Evolutionary conservation across 305 asterid genomes (phyloP).

Genomic region (Euphrasia arctica): DNA sequence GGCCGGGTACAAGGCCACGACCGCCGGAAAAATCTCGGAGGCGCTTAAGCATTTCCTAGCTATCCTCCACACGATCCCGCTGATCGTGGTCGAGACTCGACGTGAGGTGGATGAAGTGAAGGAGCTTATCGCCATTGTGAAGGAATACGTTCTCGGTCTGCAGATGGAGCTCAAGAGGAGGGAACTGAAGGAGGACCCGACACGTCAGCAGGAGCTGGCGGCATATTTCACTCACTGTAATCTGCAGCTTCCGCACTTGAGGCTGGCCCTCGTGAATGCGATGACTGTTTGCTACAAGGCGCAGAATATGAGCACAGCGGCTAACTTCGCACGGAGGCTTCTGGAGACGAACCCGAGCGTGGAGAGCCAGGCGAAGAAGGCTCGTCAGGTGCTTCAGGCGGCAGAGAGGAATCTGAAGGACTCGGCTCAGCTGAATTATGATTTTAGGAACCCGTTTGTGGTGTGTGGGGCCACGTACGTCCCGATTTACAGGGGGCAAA

Average conservation of each 20-base stretch:
- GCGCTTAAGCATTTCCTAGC: constrained; percentile 45
- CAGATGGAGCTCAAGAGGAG: constrained; percentile 71
- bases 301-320: constrained; percentile 54
- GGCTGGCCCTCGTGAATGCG: constrained; percentile 64
- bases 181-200: constrained; percentile 49
- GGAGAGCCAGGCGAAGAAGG: constrained; percentile 51
- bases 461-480: constrained; percentile 73
- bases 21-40: constrained; percentile 58
- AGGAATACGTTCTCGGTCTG: constrained; percentile 65
- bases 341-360: constrained; percentile 60
- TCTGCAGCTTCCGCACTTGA: constrained; percentile 58
- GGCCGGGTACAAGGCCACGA: constrained; percentile 61
- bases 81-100: constrained; percentile 65
- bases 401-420: constrained; percentile 69
- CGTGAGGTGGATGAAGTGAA: constrained; percentile 79
- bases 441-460: constrained; percentile 74
- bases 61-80: constrained; percentile 64
- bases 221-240: constrained; percentile 79
- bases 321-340: constrained; percentile 65
- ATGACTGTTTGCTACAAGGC: constrained; percentile 60
- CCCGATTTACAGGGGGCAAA: constrained; percentile 80
- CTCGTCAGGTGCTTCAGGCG: constrained; percentile 64
- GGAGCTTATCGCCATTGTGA: constrained; percentile 56
- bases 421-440: constrained; percentile 52
- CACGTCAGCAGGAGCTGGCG: constrained; percentile 75